These are phyloP conservation scores for Austroboletus novae-zelandiae DNA, from an alignment of 1,284 basidiomycete species.

Conservation along the genomic window DNA sequence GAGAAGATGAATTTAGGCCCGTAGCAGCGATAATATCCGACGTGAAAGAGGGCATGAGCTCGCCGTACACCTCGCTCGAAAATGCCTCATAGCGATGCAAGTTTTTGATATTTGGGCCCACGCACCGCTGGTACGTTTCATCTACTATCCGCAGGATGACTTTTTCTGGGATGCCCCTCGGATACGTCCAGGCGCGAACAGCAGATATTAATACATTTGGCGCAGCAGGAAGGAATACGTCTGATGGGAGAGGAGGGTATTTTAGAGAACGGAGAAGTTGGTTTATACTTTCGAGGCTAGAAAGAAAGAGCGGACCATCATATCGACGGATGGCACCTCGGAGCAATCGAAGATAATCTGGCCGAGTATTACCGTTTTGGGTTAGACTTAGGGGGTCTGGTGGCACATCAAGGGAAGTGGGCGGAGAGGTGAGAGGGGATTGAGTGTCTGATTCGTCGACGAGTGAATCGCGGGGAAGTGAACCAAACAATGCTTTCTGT, in stretches of 20 bases:
- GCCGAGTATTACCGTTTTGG: conserved; percentile 4
- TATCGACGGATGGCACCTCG: conserved; percentile 60
- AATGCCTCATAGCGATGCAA: conserved; percentile 72
- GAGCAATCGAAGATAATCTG: conserved; percentile 55
- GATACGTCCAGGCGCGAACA: conserved; percentile 46
- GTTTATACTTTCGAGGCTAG: conserved; percentile 58
- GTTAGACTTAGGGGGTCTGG: conserved; percentile 19
- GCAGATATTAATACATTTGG: conserved; percentile 49
- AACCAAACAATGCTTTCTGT: conserved; percentile 63
- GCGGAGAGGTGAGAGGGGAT: conserved; percentile 32
- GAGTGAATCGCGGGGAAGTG: conserved; percentile 51
- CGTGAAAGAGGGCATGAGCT: conserved; percentile 68
- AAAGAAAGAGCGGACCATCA: conserved; percentile 69
- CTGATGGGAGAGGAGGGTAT: conserved; percentile 52
- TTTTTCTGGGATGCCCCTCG: conserved; percentile 49
- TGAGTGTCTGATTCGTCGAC: conserved; percentile 36
- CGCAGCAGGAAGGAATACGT: conserved; percentile 42
- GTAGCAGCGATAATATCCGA: conserved; percentile 61
- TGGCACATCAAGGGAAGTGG: conserved; percentile 8
- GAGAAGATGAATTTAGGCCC: conserved; percentile 53
- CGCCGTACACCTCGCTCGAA: conserved; percentile 73
- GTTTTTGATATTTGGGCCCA: conserved; percentile 64
- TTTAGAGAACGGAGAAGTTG: conserved; percentile 57
- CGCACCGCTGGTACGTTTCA: conserved; percentile 76
- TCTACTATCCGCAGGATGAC: conserved; percentile 69